These are phyloP conservation scores for Nectriaceae sp. DNA, from an alignment of 2,329 filamentous ascomycete genomes.

Conservation along the genomic window DNA sequence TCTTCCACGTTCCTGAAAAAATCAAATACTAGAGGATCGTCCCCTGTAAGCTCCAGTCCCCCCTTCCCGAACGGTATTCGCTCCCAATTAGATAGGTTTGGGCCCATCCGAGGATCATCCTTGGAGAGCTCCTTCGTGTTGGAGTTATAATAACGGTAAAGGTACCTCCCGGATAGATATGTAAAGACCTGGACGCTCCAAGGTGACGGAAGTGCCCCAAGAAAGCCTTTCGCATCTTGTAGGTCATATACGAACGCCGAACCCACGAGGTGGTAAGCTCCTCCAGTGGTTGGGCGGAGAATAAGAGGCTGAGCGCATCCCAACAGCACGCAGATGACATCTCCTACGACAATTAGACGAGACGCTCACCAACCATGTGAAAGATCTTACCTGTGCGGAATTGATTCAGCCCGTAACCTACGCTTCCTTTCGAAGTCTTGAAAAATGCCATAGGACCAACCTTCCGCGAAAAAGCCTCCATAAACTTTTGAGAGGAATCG, in stretches of 20 bases:
- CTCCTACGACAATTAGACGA: slow-evolving; percentile 1
- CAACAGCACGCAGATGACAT: slow-evolving; percentile 5
- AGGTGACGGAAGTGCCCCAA: slow-evolving; percentile 2
- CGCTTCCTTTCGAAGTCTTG: not conserved
- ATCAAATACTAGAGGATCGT: slow-evolving; percentile 3
- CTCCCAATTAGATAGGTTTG: slow-evolving; percentile 1
- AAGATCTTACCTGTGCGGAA: not conserved
- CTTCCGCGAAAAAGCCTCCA: slow-evolving; percentile 1
- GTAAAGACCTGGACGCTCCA: slow-evolving; percentile 7
- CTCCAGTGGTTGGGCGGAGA: not conserved
- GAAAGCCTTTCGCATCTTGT: slow-evolving; percentile 1
- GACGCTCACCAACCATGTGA: not conserved
- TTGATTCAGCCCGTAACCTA: not conserved
- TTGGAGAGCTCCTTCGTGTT: not conserved
- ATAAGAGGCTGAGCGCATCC: slow-evolving; percentile 2
- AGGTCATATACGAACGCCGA: slow-evolving; percentile 3
- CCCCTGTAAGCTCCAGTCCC: not conserved
- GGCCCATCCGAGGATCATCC: slow-evolving; percentile 6
- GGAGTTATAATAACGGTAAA: slow-evolving; percentile 2
- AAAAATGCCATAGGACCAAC: not conserved
- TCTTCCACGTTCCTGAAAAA: slow-evolving; percentile 1
- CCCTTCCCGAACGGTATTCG: slow-evolving; percentile 1
- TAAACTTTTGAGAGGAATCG: not conserved
- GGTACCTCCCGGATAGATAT: not conserved
- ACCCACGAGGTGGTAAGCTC: not conserved